Conservation (phyloP, 2,329 filamentous ascomycete genomes). For the Harringtonia lauricola region DNA sequence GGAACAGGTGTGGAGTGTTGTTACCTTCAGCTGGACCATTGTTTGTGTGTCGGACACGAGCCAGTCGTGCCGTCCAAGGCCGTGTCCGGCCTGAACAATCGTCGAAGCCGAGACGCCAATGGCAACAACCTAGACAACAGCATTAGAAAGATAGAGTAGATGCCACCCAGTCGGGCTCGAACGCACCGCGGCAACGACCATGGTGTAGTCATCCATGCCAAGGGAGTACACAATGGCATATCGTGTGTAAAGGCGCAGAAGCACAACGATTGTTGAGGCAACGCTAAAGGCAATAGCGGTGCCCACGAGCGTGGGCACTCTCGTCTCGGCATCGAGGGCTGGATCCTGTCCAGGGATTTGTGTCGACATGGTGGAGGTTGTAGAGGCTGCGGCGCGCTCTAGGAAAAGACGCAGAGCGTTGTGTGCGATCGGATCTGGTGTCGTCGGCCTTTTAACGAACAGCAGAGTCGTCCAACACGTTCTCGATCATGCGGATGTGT, state of each 20-base stretch:
- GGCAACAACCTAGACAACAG: conserved; percentile 8
- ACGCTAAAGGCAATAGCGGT: conserved; percentile 15
- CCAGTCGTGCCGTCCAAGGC: conserved; percentile 17
- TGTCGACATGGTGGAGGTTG: background rate
- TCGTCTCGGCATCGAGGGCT: conserved; percentile 15
- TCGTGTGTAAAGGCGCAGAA: conserved; percentile 18
- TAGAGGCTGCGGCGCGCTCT: too few species aligned
- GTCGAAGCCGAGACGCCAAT: conserved; percentile 14
- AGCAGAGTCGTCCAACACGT: background rate
- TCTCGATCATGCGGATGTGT: background rate
- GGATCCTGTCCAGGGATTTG: conserved; percentile 12
- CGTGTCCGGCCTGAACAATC: conserved; percentile 15
- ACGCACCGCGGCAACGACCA: conserved; percentile 15
- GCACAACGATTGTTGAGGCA: conserved; percentile 14
- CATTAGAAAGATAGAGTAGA: too few species aligned
- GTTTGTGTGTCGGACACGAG: conserved; percentile 10
- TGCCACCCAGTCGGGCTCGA: too few species aligned
- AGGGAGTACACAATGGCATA: conserved; percentile 13
- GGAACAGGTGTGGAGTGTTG: too few species aligned
- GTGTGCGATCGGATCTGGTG: background rate
- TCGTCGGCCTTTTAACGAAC: conserved; percentile 2
- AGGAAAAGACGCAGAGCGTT: background rate
- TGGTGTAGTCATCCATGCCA: conserved; percentile 18
- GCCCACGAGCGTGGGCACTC: conserved; percentile 15
- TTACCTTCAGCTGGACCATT: conserved; percentile 17